Evolutionary conservation across 306 rosid genomes (phyloP).

Genomic region (Chamaecrista fasciculata): DNA sequence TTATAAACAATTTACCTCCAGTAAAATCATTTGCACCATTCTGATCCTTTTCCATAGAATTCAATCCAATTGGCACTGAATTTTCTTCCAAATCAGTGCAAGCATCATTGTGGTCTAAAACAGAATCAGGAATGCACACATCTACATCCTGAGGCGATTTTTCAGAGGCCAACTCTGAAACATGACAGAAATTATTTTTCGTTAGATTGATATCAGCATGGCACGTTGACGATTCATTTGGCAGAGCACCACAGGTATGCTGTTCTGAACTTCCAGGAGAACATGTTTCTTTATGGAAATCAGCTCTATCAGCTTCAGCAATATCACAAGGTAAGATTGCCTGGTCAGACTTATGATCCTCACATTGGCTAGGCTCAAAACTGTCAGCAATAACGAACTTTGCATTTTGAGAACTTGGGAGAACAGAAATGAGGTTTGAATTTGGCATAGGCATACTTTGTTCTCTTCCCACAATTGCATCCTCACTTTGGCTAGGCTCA

Average conservation of each 20-base stretch:
- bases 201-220: conserved; percentile 18
- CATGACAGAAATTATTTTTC: background rate
- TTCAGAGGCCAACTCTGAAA: conserved; percentile 32
- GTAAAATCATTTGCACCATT: conserved; percentile 35
- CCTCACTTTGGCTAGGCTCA: no score
- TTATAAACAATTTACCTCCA: conserved; percentile 44
- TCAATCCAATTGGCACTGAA: conserved; percentile 19
- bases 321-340: conserved; percentile 34
- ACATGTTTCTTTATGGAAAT: conserved; percentile 32
- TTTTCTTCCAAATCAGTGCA: conserved; percentile 30
- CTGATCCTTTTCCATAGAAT: conserved; percentile 33
- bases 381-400: conserved; percentile 45
- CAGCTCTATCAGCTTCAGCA: conserved; percentile 43
- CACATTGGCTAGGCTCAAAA: conserved; percentile 41
- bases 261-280: conserved; percentile 31
- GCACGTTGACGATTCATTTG: conserved; percentile 38
- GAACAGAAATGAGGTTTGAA: conserved; percentile 25
- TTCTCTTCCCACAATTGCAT: conserved; percentile 31
- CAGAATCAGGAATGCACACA: conserved; percentile 37
- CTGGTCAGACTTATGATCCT: conserved; percentile 33
- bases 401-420: conserved; percentile 33
- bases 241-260: conserved; percentile 28
- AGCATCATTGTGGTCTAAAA: conserved; percentile 35
- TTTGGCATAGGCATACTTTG: conserved; percentile 33
- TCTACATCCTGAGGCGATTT: conserved; percentile 36